phyloP scores from a whole-genome alignment of 139 green algal genomes.

The Gonium pectorale region DNA sequence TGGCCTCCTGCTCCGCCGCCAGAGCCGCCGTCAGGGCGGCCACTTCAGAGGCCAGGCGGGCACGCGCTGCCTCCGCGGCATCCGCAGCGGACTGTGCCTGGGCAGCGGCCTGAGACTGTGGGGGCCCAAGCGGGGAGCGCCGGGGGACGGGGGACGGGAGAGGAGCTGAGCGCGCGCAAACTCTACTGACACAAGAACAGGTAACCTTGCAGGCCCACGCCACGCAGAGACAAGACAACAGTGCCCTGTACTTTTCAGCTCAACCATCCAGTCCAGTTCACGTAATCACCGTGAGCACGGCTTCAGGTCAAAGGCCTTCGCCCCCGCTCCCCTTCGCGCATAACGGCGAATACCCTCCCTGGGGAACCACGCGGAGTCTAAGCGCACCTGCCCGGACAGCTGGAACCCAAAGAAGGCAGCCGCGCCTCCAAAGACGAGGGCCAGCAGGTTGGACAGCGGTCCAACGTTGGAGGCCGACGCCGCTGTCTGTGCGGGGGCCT shows the following conservation, averaged over 20 bases:
- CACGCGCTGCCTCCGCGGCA: not conserved
- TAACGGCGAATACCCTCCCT: not conserved
- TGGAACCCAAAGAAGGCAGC: slow-evolving; percentile 15
- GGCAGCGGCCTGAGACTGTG: not conserved
- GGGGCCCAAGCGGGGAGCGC: not conserved
- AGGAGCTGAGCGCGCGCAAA: not conserved
- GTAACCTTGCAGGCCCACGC: not conserved
- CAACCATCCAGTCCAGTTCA: not conserved
- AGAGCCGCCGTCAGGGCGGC: not conserved
- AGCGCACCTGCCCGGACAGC: slow-evolving; percentile 27
- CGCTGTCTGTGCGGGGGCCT: too few relatives aligned
- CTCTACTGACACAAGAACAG: not conserved
- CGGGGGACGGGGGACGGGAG: not conserved
- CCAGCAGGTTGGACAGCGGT: not conserved
- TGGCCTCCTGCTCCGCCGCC: slow-evolving; percentile 18
- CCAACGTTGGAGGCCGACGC: not conserved
- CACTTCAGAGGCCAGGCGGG: not conserved
- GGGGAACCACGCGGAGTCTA: too few relatives aligned
- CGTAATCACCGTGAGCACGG: not conserved
- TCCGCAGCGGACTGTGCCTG: not conserved
- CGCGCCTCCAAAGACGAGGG: not conserved
- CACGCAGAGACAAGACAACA: not conserved
- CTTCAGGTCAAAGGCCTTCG: not conserved
- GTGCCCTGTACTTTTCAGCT: not conserved
- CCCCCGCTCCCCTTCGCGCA: not conserved